Conservation (phyloP, 345 rosid species). For the Gossypium herbaceum region DNA sequence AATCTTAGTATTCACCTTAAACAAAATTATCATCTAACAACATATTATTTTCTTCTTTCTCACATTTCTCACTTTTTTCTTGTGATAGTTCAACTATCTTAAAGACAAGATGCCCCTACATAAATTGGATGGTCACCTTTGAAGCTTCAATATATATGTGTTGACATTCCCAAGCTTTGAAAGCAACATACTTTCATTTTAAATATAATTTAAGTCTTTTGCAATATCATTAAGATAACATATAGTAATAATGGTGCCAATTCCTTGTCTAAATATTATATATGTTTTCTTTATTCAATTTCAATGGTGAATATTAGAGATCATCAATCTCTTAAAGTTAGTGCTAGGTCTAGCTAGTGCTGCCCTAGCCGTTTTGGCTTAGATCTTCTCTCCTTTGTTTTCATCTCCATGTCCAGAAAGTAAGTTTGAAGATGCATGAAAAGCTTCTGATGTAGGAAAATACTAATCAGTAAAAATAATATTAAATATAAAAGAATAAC, state of each 20-base stretch:
- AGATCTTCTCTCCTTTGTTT: background rate
- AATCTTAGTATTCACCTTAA: too few relatives aligned
- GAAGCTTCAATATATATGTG: constrained; percentile 4
- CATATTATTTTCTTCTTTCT: background rate
- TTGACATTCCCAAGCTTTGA: constrained; percentile 18
- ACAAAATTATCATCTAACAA: background rate
- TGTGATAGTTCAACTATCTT: background rate
- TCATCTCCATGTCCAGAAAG: too few relatives aligned
- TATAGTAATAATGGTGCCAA: background rate
- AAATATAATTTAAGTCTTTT: background rate
- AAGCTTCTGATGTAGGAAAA: too few relatives aligned
- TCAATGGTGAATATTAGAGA: constrained; percentile 26
- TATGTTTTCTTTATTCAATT: constrained; percentile 16
- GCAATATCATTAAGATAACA: background rate
- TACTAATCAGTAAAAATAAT: too few relatives aligned
- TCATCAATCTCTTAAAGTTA: constrained; percentile 2
- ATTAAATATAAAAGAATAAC: too few relatives aligned
- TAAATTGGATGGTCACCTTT: constrained; percentile 24
- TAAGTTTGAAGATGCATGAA: too few relatives aligned
- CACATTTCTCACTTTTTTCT: background rate
- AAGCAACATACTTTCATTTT: background rate
- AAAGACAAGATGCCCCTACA: constrained; percentile 21
- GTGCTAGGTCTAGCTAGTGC: background rate
- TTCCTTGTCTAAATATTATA: background rate
- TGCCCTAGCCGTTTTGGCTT: too few relatives aligned